Percentiles rank a stretch among this genome's conserved stretches.
phyloP scores from a whole-genome alignment of 2,329 filamentous ascomycete species.

The Colletotrichum australisinense region DNA sequence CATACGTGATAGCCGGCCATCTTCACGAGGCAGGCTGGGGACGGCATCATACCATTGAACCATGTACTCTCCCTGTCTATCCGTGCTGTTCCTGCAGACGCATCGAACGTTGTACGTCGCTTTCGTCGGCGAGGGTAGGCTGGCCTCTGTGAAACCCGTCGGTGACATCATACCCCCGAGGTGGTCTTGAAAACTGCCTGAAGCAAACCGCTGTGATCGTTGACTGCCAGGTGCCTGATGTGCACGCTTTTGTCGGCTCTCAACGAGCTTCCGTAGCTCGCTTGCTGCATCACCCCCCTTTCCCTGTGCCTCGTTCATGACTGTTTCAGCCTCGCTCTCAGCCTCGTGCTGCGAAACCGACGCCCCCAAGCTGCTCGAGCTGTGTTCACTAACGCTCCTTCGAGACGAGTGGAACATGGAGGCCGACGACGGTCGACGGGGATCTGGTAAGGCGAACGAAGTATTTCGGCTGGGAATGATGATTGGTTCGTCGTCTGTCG shows the following conservation, averaged over 20 bases:
- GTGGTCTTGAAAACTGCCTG: constrained; percentile 45
- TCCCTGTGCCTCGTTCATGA: constrained; percentile 58
- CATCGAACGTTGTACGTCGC: constrained; percentile 63
- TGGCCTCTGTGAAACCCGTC: constrained; percentile 61
- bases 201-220: constrained; percentile 41
- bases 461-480: constrained; percentile 71
- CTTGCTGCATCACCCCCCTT: constrained; percentile 67
- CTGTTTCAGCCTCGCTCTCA: constrained; percentile 71
- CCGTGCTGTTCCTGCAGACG: constrained; percentile 60
- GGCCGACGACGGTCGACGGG: constrained; percentile 58
- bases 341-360: constrained; percentile 47
- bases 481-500: constrained; percentile 73
- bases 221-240: constrained; percentile 38
- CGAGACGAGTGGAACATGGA: constrained; percentile 60
- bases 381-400: constrained; percentile 62
- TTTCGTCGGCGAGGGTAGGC: constrained; percentile 58
- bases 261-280: constrained; percentile 69
- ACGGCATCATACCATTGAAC: constrained; percentile 67
- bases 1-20: not conserved
- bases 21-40: constrained; percentile 11
- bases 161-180: constrained; percentile 60
- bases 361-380: constrained; percentile 53
- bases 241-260: constrained; percentile 59
- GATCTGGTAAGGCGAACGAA: constrained; percentile 69
- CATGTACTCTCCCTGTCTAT: constrained; percentile 65